Evolutionary conservation across 2,329 filamentous ascomycete species (phyloP), one percentile per base, ranked within the genome.

Genomic region (Ophiognomonia clavigignenti-juglandacearum): DNA sequence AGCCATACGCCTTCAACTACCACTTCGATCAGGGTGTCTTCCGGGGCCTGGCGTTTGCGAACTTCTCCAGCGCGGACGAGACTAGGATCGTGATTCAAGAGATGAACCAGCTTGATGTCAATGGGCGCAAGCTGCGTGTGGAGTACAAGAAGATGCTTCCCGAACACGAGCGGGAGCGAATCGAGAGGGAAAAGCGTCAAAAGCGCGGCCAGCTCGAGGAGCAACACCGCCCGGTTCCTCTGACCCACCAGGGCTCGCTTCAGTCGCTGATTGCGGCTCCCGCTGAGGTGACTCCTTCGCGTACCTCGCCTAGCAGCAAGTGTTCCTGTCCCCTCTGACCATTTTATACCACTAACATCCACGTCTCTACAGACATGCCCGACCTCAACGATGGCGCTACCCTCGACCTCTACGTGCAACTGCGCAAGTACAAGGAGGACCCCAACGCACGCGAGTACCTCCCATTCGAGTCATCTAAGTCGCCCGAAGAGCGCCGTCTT

Each of bases 111-210:
- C 86, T 96, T 66, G 93, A 97, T 61, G 80, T 98, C 8, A 90
- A 96, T 63, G 93, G 93, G 38, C 81, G 93, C 52, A 97, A 97
- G 70, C 72, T 98, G 56, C 80, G 93, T 40, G 93, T 98, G 22
- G 93, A 98, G 67, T 98, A 97, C 73, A 98, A 98, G 77, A 97
- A 97, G 72, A 97, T 98, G 93, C 79, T 98, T 5, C 93, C 93
- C 1, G 81, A 95, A 55, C 88, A 91, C 26, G 93, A 97, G 67
- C 82, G 93, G 43, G 93, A 98, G 68, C 82, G 93, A 34, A 97
- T 98, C 57, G 93, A 98, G 67, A 81, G 93, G 6, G 93, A 97
- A 69, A 98, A 97, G 80, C 81, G 93, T 48, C 92, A 97, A 71
- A 87, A 93, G 57, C 84, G 93, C 43, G 93, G 93, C 40, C 93